phyloP scores from a whole-genome alignment of 495 filamentous ascomycete genomes.

The Xylaria flabelliformis region DNA sequence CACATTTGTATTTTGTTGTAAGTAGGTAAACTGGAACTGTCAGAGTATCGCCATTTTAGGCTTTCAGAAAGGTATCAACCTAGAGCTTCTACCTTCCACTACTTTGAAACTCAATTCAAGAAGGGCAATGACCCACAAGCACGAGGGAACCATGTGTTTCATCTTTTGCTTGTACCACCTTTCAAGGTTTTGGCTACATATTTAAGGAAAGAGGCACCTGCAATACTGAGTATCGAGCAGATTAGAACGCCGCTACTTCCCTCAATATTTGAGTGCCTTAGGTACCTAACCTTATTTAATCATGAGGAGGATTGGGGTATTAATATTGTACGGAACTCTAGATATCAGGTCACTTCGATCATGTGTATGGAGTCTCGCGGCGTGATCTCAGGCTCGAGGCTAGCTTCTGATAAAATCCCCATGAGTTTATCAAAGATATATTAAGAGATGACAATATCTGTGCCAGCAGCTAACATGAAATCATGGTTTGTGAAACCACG shows the following conservation, averaged over 20 bases:
- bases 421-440: background rate
- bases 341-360: background rate
- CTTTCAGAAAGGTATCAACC: background rate
- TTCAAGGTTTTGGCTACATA: background rate
- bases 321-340: too few species aligned
- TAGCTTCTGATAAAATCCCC: background rate
- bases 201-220: background rate
- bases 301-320: too few species aligned
- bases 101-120: background rate
- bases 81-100: conserved; percentile 7
- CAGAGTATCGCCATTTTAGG: background rate
- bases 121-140: background rate
- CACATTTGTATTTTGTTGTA: too few species aligned
- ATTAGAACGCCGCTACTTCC: background rate
- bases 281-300: too few species aligned
- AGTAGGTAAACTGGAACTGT: background rate
- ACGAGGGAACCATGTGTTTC: conserved; percentile 25
- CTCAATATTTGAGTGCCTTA: background rate
- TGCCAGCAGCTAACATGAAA: background rate
- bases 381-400: background rate
- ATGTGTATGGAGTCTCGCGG: background rate
- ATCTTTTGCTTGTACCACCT: conserved; percentile 12
- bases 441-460: background rate
- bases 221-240: background rate
- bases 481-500: too few species aligned